Evolutionary conservation across 192 early-diverging fungal species (phyloP).

Genomic region (Rhizophagus clarus): DNA sequence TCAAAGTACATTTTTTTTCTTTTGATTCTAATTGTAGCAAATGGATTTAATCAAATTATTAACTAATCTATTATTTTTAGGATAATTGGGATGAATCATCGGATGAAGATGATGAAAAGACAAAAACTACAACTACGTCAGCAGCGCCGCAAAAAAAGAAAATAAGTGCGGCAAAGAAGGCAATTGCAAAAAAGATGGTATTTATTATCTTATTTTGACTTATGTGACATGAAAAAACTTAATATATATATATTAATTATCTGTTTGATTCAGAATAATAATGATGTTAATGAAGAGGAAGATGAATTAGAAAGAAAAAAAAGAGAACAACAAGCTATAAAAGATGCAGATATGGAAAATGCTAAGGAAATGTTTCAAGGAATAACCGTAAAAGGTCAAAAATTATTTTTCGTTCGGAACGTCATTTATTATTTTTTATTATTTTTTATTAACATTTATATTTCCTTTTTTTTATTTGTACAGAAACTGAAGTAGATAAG

Average conservation of each 20-base stretch:
- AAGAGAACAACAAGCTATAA: constrained; percentile 57
- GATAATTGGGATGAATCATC: constrained; percentile 62
- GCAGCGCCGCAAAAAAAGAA: constrained; percentile 47
- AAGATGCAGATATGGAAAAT: constrained; percentile 66
- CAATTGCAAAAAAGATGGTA: constrained; percentile 55
- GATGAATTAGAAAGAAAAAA: constrained; percentile 59
- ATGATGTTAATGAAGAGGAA: constrained; percentile 39
- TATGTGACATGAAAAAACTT: not conserved
- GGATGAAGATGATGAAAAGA: constrained; percentile 52
- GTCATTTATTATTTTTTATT: not conserved
- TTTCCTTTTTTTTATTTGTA: not conserved
- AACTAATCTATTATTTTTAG: constrained; percentile 22
- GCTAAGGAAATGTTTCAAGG: constrained; percentile 68
- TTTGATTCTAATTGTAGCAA: not conserved
- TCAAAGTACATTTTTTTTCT: constrained; percentile 44
- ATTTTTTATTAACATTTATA: not conserved
- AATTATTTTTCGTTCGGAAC: not conserved
- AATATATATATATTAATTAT: not conserved
- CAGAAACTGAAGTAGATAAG: not conserved
- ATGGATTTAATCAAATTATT: not conserved
- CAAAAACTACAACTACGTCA: constrained; percentile 35
- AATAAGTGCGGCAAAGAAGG: constrained; percentile 54
- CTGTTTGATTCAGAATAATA: not conserved
- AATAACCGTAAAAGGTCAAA: constrained; percentile 54
- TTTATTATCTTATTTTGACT: not conserved